A percentile compares a stretch with the other conserved stretches of the same genome.
Evolutionary conservation across 805 yeast species (phyloP).

Genomic region (Wickerhamiella musiphila): DNA sequence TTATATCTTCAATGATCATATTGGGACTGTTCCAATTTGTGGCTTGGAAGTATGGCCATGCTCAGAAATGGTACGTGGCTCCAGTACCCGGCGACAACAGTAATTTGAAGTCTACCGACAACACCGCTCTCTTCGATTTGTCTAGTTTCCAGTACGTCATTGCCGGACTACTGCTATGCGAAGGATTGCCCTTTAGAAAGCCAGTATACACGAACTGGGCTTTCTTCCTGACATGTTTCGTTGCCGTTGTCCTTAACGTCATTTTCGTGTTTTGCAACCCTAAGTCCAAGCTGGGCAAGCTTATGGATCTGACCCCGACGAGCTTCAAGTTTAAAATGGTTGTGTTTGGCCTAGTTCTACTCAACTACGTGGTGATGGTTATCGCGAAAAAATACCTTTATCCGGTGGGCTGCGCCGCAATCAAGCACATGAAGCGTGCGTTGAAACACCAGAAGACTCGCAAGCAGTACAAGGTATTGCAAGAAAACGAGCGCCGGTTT

Average conservation of each 20-base stretch:
- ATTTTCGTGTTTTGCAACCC: constrained; percentile 35
- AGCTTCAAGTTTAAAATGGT: constrained; percentile 31
- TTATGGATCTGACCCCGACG: constrained; percentile 61
- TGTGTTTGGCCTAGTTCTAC: constrained; percentile 23
- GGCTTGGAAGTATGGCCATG: constrained; percentile 44
- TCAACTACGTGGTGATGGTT: constrained; percentile 34
- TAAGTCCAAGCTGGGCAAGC: constrained; percentile 37
- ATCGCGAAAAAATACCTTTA: constrained; percentile 31
- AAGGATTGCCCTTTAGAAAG: constrained; percentile 86
- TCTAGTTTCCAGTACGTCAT: constrained; percentile 82
- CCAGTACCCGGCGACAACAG: constrained; percentile 73
- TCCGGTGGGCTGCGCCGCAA: constrained; percentile 15
- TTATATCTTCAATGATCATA: constrained; percentile 58
- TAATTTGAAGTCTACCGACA: constrained; percentile 73
- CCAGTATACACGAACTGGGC: constrained; percentile 48
- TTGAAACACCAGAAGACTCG: constrained; percentile 15
- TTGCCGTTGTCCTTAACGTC: constrained; percentile 34
- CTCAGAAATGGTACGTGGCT: constrained; percentile 49
- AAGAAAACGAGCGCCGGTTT: background rate
- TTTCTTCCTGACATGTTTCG: constrained; percentile 43
- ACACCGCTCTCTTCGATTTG: constrained; percentile 64
- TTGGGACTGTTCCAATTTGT: constrained; percentile 46
- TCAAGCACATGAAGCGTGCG: constrained; percentile 7
- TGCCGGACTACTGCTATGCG: constrained; percentile 67
- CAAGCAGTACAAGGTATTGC: constrained; percentile 23